A percentile compares a stretch with the other conserved stretches of the same genome.
Conservation (phyloP, 192 early-diverging fungal species). For the Backusella macrospora region DNA sequence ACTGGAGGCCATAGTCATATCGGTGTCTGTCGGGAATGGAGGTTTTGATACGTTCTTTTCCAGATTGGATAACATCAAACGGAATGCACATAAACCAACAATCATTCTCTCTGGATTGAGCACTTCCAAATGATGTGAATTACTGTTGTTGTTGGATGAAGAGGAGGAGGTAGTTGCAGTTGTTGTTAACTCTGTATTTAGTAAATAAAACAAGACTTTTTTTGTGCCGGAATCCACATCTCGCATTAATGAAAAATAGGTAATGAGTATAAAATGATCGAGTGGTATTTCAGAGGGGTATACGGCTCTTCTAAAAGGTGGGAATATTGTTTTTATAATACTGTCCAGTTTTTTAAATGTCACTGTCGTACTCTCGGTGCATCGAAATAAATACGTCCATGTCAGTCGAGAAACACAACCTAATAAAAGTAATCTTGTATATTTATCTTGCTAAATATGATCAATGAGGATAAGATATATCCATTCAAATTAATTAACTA, state of each 20-base stretch:
- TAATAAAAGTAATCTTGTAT: conserved; percentile 72
- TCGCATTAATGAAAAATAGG: conserved; percentile 66
- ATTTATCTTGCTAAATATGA: conserved; percentile 59
- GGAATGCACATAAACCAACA: conserved; percentile 74
- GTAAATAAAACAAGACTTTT: conserved; percentile 63
- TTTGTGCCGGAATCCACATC: conserved; percentile 72
- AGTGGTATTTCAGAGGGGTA: conserved; percentile 64
- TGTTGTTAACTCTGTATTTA: conserved; percentile 60
- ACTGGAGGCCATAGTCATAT: conserved; percentile 37
- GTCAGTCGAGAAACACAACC: conserved; percentile 78
- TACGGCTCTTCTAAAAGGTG: conserved; percentile 56
- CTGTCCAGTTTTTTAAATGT: conserved; percentile 57
- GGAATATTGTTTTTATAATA: conserved; percentile 69
- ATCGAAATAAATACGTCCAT: conserved; percentile 96
- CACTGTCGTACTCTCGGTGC: conserved; percentile 63
- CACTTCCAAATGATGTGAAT: conserved; percentile 47
- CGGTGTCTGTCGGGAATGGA: conserved; percentile 49
- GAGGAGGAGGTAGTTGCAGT: not conserved
- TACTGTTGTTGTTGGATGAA: too few species aligned
- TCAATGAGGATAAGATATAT: conserved; percentile 20
- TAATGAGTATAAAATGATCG: conserved; percentile 70
- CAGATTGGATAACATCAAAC: conserved; percentile 72
- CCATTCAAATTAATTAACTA: not conserved
- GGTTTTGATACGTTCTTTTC: conserved; percentile 56
- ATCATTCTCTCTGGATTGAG: conserved; percentile 72